Percentiles rank a stretch among this genome's conserved stretches.
phyloP scores from a whole-genome alignment of 1,284 basidiomycete species.

The Boletus smithii region DNA sequence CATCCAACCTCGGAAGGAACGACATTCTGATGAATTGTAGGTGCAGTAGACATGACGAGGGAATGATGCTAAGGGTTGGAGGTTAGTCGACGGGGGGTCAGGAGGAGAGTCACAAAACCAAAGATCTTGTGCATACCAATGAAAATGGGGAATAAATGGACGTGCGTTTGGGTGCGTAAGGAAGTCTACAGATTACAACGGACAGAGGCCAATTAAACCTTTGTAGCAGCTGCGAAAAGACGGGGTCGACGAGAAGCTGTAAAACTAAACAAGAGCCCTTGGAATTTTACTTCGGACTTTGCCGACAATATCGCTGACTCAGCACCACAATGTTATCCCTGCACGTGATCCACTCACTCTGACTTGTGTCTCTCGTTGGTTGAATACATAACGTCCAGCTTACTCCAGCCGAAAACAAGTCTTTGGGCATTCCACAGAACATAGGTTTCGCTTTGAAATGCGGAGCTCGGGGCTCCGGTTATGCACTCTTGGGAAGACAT shows the following conservation, averaged over 20 bases:
- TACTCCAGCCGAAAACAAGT: too few species aligned
- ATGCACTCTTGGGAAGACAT: too few species aligned
- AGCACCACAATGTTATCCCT: conserved; percentile 13
- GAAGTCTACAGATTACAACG: conserved; percentile 38
- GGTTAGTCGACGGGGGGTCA: conserved; percentile 4
- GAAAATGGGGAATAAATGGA: conserved; percentile 35
- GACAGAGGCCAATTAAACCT: conserved; percentile 32
- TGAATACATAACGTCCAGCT: too few species aligned
- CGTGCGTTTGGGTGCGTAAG: conserved; percentile 34
- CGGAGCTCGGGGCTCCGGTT: too few species aligned
- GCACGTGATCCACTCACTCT: neutral
- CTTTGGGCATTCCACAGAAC: too few species aligned
- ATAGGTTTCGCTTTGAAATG: too few species aligned
- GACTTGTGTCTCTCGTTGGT: too few species aligned
- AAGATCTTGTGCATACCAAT: conserved; percentile 20
- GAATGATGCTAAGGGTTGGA: conserved; percentile 29
- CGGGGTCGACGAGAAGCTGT: conserved; percentile 21
- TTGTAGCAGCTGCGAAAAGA: conserved; percentile 24
- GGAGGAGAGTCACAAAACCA: neutral
- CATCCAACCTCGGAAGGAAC: conserved; percentile 89
- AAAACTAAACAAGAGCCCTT: conserved; percentile 15
- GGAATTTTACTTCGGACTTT: conserved; percentile 33
- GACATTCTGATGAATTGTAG: conserved; percentile 51
- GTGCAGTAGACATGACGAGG: conserved; percentile 31
- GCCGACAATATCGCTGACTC: conserved; percentile 31